Conservation (phyloP, 1,284 basidiomycete species). For the Inonotus obliquus region DNA sequence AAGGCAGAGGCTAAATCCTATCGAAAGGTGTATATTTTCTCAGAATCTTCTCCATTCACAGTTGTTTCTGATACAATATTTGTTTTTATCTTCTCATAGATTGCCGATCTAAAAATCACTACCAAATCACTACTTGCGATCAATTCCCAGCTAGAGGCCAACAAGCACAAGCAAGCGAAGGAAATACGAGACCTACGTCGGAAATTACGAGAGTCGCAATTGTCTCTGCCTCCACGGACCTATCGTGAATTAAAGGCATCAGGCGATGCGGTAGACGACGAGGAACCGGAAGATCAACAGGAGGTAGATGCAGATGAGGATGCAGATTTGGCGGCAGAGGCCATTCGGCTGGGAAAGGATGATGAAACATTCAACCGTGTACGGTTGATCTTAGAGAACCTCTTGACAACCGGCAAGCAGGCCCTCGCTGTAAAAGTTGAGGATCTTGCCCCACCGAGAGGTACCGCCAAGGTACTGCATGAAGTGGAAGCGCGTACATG, state of each 20-base stretch:
- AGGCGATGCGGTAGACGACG: slow-evolving; percentile 31
- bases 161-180: slow-evolving; percentile 71
- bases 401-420: slow-evolving; percentile 54
- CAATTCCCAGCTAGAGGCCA: slow-evolving; percentile 67
- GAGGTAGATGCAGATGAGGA: slow-evolving; percentile 32
- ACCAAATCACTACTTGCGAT: slow-evolving; percentile 75
- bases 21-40: slow-evolving; percentile 52
- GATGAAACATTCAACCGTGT: slow-evolving; percentile 58
- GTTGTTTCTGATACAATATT: slow-evolving; percentile 2
- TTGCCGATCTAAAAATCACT: slow-evolving; percentile 79
- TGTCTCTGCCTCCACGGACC: slow-evolving; percentile 63
- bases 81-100: slow-evolving; percentile 38
- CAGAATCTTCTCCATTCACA: not conserved
- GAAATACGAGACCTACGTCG: slow-evolving; percentile 74
- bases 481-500: slow-evolving; percentile 64
- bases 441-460: slow-evolving; percentile 43
- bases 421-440: slow-evolving; percentile 56
- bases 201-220: slow-evolving; percentile 70
- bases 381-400: slow-evolving; percentile 53
- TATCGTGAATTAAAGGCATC: slow-evolving; percentile 53
- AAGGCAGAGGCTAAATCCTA: slow-evolving; percentile 70
- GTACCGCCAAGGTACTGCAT: slow-evolving; percentile 61
- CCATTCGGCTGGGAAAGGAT: slow-evolving; percentile 31
- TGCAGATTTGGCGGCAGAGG: slow-evolving; percentile 22
- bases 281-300: slow-evolving; percentile 40